These are phyloP conservation scores for Lagenidium giganteum DNA, from an alignment of 352 stramenopile species.

Conservation along the genomic window DNA sequence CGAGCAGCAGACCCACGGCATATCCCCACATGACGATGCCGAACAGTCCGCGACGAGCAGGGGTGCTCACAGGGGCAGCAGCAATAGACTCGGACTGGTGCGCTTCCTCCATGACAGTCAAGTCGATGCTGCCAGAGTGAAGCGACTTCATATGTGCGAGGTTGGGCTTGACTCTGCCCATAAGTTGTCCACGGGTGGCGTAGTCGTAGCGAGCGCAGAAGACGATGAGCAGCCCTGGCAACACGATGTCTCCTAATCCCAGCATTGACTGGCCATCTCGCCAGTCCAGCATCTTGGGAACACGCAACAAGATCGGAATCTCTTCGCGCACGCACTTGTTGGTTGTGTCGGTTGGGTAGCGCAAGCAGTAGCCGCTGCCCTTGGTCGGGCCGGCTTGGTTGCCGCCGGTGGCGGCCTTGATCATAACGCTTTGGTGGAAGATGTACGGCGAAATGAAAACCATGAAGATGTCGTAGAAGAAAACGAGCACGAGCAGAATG, in stretches of 20 bases:
- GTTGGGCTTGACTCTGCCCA: conserved; percentile 48
- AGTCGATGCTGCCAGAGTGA: conserved; percentile 21
- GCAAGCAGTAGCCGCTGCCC: conserved; percentile 53
- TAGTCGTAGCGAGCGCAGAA: conserved; percentile 95
- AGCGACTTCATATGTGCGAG: conserved; percentile 39
- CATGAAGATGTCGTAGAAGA: conserved; percentile 97
- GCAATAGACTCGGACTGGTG: conserved; percentile 2
- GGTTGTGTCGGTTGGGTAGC: conserved; percentile 61
- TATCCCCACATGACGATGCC: conserved; percentile 91
- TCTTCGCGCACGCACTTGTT: conserved; percentile 71
- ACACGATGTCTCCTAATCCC: conserved; percentile 95
- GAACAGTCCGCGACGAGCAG: conserved; percentile 49
- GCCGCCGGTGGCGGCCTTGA: conserved; percentile 90
- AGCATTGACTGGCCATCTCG: conserved; percentile 89
- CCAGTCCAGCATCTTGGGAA: conserved; percentile 93
- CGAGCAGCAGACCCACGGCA: conserved; percentile 89
- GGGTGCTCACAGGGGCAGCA: conserved; percentile 15
- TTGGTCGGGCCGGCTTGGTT: conserved; percentile 37
- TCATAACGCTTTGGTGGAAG: conserved; percentile 92
- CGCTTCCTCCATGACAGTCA: no score
- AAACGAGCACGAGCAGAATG: conserved; percentile 90
- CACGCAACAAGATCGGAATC: conserved; percentile 93
- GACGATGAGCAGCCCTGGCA: conserved; percentile 93
- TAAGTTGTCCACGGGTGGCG: conserved; percentile 62
- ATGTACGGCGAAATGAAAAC: conserved; percentile 93